Conservation (phyloP, 116 monocot species). For the Zostera marina region DNA sequence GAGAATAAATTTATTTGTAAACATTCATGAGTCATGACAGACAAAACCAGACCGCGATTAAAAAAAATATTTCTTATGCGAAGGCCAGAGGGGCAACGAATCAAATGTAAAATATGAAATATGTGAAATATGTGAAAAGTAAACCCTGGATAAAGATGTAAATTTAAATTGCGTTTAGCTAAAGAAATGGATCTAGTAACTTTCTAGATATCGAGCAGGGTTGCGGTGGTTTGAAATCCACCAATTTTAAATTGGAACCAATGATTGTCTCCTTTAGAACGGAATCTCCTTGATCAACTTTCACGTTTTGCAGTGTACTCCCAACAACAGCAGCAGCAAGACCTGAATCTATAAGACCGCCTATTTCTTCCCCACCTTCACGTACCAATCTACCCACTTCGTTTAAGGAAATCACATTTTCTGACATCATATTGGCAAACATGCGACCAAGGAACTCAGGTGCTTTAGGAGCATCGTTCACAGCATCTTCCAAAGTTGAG, state of each 20-base stretch:
- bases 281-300: constrained; percentile 37
- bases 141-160: not conserved
- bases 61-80: not conserved
- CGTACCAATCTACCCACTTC: constrained; percentile 50
- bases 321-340: constrained; percentile 53
- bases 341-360: constrained; percentile 35
- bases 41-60: not conserved
- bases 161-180: constrained; percentile 5
- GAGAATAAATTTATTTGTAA: too few relatives aligned
- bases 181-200: constrained; percentile 50
- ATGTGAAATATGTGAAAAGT: too few relatives aligned
- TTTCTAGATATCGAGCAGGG: constrained; percentile 23
- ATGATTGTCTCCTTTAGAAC: constrained; percentile 22
- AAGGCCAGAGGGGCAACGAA: too few relatives aligned
- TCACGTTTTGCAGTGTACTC: constrained; percentile 34
- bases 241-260: constrained; percentile 30
- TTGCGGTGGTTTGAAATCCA: constrained; percentile 39
- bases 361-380: constrained; percentile 73
- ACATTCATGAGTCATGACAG: too few relatives aligned
- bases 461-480: constrained; percentile 81
- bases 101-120: not conserved
- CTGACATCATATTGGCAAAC: constrained; percentile 34
- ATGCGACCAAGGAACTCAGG: constrained; percentile 72
- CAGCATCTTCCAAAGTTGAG: constrained; percentile 48
- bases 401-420: constrained; percentile 31